phyloP scores from a whole-genome alignment of 1,284 basidiomycete species.

The Moesziomyces globuligerus region DNA sequence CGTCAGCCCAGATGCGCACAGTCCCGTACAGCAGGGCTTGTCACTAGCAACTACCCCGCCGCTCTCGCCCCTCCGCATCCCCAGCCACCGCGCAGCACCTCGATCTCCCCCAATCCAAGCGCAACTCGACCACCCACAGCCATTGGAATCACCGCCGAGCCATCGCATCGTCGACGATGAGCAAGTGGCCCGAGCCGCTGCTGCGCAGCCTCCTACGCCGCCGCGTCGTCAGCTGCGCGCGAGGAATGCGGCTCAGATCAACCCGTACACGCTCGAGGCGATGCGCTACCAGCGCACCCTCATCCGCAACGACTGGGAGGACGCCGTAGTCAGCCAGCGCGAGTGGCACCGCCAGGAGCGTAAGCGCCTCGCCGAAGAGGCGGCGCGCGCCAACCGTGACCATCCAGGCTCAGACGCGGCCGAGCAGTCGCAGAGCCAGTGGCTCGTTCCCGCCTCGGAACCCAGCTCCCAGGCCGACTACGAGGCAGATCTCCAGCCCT shows the following conservation, averaged over 20 bases:
- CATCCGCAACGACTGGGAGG: slow-evolving; percentile 68
- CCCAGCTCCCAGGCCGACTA: slow-evolving; percentile 40
- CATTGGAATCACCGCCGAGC: neutral
- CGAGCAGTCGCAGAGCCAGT: slow-evolving; percentile 39
- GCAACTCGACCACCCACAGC: neutral
- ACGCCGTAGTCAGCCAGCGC: slow-evolving; percentile 67
- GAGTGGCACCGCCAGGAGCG: slow-evolving; percentile 54
- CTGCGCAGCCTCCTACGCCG: slow-evolving; percentile 36
- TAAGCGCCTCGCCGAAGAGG: slow-evolving; percentile 38
- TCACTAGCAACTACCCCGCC: slow-evolving; percentile 7
- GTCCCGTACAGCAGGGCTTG: neutral
- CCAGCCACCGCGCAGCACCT: slow-evolving; percentile 1
- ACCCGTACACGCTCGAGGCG: slow-evolving; percentile 68
- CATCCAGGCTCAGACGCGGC: slow-evolving; percentile 10
- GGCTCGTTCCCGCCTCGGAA: slow-evolving; percentile 35
- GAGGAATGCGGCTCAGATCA: slow-evolving; percentile 67
- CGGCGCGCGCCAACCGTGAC: slow-evolving; percentile 23
- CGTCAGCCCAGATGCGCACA: neutral
- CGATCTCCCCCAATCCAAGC: slow-evolving; percentile 2
- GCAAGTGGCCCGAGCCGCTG: slow-evolving; percentile 23
- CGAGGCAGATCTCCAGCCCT: slow-evolving; percentile 17
- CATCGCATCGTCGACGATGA: slow-evolving; percentile 17
- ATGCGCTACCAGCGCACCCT: slow-evolving; percentile 64
- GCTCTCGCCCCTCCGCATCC: slow-evolving; percentile 18
- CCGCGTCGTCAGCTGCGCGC: slow-evolving; percentile 58